Conservation (phyloP, 768 basidiomycete species). For the Sarcodon sp. region DNA sequence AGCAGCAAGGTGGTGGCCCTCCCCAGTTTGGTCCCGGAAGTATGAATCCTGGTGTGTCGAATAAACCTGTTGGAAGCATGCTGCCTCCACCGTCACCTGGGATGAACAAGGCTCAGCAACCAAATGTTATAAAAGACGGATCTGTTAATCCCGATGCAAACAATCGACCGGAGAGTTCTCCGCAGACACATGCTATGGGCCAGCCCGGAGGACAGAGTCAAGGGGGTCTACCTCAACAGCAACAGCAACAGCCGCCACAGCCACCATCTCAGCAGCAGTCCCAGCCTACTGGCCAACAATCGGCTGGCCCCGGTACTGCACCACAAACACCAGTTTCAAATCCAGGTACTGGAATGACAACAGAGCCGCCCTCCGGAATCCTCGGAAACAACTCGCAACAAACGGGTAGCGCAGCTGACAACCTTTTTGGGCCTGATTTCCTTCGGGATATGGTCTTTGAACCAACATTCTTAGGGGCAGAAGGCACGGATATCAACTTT, state of each 20-base stretch:
- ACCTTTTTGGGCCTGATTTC: conserved; percentile 10
- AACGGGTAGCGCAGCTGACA: conserved; percentile 11
- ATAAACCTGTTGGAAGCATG: conserved; percentile 31
- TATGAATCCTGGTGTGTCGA: conserved; percentile 3
- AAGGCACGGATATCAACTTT: conserved; percentile 34
- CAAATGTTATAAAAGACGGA: conserved; percentile 6
- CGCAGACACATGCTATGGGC: conserved; percentile 6
- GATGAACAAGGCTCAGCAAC: conserved; percentile 13
- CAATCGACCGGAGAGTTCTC: conserved; percentile 10
- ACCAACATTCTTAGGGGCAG: conserved; percentile 25
- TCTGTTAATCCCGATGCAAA: conserved; percentile 3
- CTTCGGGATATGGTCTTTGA: conserved; percentile 27
- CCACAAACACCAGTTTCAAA: conserved; percentile 16
- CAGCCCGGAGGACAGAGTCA: neutral
- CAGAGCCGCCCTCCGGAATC: conserved; percentile 17
- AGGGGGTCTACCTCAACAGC: conserved; percentile 1
- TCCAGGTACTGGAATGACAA: neutral
- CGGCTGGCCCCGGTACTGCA: conserved; percentile 16
- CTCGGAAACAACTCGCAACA: conserved; percentile 27
- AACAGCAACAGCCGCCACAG: conserved; percentile 2
- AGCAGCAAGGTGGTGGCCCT: neutral
- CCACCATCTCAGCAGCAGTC: conserved; percentile 3
- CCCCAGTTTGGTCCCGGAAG: neutral
- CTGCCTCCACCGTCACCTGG: conserved; percentile 39
- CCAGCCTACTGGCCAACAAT: conserved; percentile 13